phyloP scores from a whole-genome alignment of 495 filamentous ascomycete genomes.

The Copromyces sp. region DNA sequence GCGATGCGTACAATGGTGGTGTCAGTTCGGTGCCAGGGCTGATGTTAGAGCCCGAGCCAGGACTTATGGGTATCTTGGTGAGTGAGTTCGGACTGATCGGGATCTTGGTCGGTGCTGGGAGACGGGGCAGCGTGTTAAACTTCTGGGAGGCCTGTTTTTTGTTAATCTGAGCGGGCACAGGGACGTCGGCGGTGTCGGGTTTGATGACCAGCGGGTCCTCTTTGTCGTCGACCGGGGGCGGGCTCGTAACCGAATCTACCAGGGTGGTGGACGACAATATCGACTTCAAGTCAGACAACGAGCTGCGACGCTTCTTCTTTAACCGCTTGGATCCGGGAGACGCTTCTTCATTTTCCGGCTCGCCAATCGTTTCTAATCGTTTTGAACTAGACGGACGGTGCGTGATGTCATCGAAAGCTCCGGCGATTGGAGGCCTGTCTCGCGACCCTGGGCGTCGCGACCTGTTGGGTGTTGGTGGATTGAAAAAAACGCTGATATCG shows the following conservation, averaged over 20 bases:
- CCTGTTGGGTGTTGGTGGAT: slow-evolving; percentile 28
- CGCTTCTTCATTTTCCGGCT: slow-evolving; percentile 33
- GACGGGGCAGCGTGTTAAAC: slow-evolving; percentile 33
- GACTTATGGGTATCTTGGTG: background rate
- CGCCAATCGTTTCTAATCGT: slow-evolving; percentile 39
- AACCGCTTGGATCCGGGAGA: slow-evolving; percentile 27
- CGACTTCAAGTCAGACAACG: slow-evolving; percentile 74
- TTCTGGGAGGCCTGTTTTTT: slow-evolving; percentile 52
- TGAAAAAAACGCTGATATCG: slow-evolving; percentile 50
- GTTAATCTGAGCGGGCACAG: slow-evolving; percentile 30
- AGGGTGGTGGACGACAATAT: slow-evolving; percentile 41
- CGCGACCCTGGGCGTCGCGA: slow-evolving; percentile 54
- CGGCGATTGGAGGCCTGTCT: slow-evolving; percentile 52
- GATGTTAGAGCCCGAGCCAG: background rate
- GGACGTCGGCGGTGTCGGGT: slow-evolving; percentile 21
- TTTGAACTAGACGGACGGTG: slow-evolving; percentile 38
- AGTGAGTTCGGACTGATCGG: slow-evolving; percentile 30
- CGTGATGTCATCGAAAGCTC: slow-evolving; percentile 46
- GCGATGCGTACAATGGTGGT: slow-evolving; percentile 18
- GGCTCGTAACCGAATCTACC: slow-evolving; percentile 23
- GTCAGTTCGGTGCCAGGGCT: background rate
- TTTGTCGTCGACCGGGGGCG: background rate
- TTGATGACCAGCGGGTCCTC: background rate
- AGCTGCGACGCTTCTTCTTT: slow-evolving; percentile 81
- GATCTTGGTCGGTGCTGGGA: slow-evolving; percentile 33